Evolutionary conservation across 2,329 filamentous ascomycete genomes (phyloP).

Genomic region (Alternaria arborescens): DNA sequence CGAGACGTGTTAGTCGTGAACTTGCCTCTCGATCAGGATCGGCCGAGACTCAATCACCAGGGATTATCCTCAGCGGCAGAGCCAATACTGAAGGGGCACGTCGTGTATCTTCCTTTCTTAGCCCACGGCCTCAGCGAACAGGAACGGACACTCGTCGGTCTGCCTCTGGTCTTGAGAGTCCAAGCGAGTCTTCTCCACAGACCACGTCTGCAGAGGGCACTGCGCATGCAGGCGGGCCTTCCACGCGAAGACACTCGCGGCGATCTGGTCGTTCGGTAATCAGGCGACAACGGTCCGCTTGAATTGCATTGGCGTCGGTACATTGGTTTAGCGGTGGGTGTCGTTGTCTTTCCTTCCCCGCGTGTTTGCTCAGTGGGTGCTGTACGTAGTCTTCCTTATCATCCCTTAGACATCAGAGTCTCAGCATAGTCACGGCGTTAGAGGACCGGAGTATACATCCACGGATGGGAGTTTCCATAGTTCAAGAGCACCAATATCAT

Average conservation of each 20-base stretch:
- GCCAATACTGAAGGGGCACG: conserved; percentile 2
- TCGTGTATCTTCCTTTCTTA: conserved; percentile 9
- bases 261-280: conserved; percentile 9
- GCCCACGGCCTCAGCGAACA: not conserved
- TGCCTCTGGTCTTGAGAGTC: conserved; percentile 5
- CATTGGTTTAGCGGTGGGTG: conserved; percentile 3
- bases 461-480: not conserved
- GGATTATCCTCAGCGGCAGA: conserved; percentile 4
- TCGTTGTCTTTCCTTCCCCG: conserved; percentile 2
- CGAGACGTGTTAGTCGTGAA: conserved; percentile 1
- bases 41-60: not conserved
- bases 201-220: conserved; percentile 3
- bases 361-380: conserved; percentile 7
- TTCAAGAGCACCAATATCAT: not conserved
- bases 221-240: conserved; percentile 8
- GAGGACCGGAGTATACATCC: not conserved
- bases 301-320: conserved; percentile 11
- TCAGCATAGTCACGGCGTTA: conserved; percentile 5
- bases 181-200: conserved; percentile 13
- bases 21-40: not conserved
- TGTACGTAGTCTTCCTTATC: not conserved
- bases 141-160: conserved; percentile 4
- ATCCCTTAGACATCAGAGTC: not conserved
- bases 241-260: conserved; percentile 1
- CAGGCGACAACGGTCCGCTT: conserved; percentile 12